Conservation (phyloP, 2,329 filamentous ascomycete genomes). For the Microdochium paspali region DNA sequence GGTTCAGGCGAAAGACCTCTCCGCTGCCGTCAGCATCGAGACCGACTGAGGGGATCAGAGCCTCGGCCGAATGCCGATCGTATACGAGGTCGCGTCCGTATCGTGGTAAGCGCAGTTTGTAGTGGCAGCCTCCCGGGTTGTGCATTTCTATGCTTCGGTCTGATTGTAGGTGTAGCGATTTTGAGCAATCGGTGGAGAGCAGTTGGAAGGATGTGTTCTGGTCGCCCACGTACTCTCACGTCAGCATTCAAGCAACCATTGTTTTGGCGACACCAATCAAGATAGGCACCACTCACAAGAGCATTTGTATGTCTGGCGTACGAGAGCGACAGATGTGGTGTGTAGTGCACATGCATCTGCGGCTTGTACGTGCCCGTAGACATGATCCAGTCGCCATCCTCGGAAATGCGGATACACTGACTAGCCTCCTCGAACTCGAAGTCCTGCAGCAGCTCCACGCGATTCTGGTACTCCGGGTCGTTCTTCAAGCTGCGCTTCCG, state of each 20-base stretch:
- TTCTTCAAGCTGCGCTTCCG: constrained; percentile 88
- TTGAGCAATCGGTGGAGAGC: constrained; percentile 84
- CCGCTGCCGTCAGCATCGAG: constrained; percentile 78
- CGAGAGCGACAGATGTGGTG: constrained; percentile 87
- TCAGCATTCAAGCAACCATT: no score
- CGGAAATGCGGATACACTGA: constrained; percentile 78
- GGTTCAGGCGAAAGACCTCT: constrained; percentile 86
- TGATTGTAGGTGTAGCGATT: constrained; percentile 86
- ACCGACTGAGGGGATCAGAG: constrained; percentile 78
- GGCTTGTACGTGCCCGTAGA: constrained; percentile 35
- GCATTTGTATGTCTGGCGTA: constrained; percentile 87
- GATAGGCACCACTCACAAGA: neutral
- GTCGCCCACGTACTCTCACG: no score
- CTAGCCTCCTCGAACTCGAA: constrained; percentile 98
- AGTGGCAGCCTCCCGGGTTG: constrained; percentile 78
- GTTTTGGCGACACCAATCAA: no score
- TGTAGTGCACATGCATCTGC: constrained; percentile 91
- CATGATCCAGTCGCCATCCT: constrained; percentile 97
- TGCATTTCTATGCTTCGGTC: constrained; percentile 92
- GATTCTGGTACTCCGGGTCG: constrained; percentile 85
- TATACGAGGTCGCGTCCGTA: constrained; percentile 89
- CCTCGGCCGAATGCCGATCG: constrained; percentile 73
- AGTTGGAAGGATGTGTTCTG: constrained; percentile 88
- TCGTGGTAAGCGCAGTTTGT: constrained; percentile 78
- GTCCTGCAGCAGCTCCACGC: constrained; percentile 90